Evolutionary conservation across 352 stramenopile species (phyloP).

Genomic region (Phytophthora pistaciae): DNA sequence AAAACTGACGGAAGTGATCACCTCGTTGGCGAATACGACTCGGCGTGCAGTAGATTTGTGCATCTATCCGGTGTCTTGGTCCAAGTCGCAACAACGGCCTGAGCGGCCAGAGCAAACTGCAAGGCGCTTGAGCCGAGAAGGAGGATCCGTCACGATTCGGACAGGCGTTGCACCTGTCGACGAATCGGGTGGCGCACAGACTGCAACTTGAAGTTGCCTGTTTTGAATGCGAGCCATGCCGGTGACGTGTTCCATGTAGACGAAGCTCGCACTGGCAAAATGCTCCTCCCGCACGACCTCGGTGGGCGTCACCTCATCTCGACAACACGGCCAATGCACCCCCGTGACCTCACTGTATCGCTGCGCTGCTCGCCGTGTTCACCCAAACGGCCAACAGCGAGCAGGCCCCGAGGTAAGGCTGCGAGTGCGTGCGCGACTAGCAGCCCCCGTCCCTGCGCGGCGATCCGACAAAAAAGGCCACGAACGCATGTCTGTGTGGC

Average conservation of each 20-base stretch:
- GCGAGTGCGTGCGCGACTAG: conserved; percentile 19
- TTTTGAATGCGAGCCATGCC: conserved; percentile 22
- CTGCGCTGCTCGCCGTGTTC: conserved; percentile 9
- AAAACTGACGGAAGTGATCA: background rate
- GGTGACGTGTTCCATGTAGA: conserved; percentile 9
- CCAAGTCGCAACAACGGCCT: background rate
- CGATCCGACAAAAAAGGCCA: conserved; percentile 30
- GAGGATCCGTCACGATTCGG: background rate
- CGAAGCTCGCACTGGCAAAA: conserved; percentile 12
- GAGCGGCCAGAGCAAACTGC: background rate
- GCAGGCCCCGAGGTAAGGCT: conserved; percentile 9
- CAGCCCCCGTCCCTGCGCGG: conserved; percentile 17
- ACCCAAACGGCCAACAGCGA: conserved; percentile 1
- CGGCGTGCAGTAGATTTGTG: background rate
- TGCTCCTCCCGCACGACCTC: background rate
- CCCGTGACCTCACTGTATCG: background rate
- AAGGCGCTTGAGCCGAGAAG: background rate
- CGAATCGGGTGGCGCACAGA: background rate
- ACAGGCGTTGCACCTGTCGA: background rate
- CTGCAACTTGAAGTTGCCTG: conserved; percentile 36
- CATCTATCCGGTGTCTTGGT: background rate
- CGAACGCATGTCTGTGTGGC: conserved; percentile 12
- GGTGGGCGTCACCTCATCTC: background rate
- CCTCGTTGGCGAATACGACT: background rate
- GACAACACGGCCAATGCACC: background rate